Percentiles rank a stretch among this genome's conserved stretches.
phyloP scores from a whole-genome alignment of 768 basidiomycete species.

The Panaeolus cyanescens region DNA sequence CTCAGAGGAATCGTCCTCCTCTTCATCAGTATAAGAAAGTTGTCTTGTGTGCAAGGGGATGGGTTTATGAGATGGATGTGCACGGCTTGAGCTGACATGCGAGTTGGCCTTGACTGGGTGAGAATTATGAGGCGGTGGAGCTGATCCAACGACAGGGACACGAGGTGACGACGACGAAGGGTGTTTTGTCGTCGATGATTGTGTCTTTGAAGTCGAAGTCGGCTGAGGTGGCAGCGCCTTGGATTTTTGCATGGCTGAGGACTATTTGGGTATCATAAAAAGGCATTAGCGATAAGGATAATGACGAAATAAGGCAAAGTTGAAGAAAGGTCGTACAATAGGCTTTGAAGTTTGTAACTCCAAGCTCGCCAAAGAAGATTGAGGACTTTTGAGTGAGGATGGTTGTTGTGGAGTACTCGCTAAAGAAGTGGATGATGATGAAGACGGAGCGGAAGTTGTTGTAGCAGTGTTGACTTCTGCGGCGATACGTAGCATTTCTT shows the following conservation, averaged over 20 bases:
- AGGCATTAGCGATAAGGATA: not conserved
- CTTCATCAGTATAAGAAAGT: constrained; percentile 6
- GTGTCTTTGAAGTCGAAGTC: not conserved
- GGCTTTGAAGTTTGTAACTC: not conserved
- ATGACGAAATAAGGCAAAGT: not conserved
- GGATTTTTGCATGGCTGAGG: not conserved
- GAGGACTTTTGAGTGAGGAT: not conserved
- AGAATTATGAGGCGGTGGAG: not conserved
- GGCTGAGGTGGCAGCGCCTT: not conserved
- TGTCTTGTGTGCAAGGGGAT: not conserved
- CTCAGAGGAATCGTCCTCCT: constrained; percentile 15
- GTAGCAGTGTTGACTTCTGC: constrained; percentile 26
- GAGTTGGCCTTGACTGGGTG: not conserved
- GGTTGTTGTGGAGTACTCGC: constrained; percentile 13
- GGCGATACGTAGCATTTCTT: constrained; percentile 53
- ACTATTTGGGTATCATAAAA: constrained; percentile 9
- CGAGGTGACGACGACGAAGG: not conserved
- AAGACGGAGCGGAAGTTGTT: not conserved
- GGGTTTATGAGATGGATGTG: not conserved
- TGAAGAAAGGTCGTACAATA: not conserved
- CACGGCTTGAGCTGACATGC: not conserved
- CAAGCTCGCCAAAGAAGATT: not conserved
- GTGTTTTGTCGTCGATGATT: not conserved
- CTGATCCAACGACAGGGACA: not conserved
- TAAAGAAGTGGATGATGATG: constrained; percentile 2